These are phyloP conservation scores for Pleurotus ostreatus DNA, from an alignment of 768 basidiomycete genomes.

Conservation along the genomic window DNA sequence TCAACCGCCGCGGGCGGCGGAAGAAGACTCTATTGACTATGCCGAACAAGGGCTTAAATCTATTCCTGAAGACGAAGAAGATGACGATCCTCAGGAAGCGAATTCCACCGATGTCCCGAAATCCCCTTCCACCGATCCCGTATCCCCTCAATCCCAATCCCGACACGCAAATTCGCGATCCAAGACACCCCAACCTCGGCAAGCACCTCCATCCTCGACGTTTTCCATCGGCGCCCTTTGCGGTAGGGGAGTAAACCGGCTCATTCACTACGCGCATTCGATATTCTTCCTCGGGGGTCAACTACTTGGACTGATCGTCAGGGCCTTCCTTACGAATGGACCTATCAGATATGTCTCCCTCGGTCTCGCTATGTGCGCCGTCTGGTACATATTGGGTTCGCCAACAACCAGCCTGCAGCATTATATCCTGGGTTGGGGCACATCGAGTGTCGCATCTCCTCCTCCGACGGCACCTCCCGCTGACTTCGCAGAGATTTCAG, in stretches of 20 bases:
- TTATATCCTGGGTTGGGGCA: not conserved
- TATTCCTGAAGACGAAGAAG: slow-evolving; percentile 64
- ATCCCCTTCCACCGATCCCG: slow-evolving; percentile 19
- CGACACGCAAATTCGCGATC: slow-evolving; percentile 25
- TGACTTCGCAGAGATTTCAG: slow-evolving; percentile 63
- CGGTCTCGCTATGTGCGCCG: slow-evolving; percentile 37
- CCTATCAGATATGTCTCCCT: slow-evolving; percentile 40
- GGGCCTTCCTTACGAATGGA: slow-evolving; percentile 38
- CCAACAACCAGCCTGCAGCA: not conserved
- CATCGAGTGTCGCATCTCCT: slow-evolving; percentile 21
- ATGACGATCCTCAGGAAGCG: not conserved
- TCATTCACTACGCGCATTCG: slow-evolving; percentile 18
- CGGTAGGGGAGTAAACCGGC: slow-evolving; percentile 33
- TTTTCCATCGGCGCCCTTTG: slow-evolving; percentile 42
- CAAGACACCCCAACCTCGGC: slow-evolving; percentile 21
- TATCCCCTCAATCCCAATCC: slow-evolving; percentile 19
- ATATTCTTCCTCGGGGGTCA: slow-evolving; percentile 23
- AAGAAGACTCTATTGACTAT: slow-evolving; percentile 37
- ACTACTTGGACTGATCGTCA: slow-evolving; percentile 20
- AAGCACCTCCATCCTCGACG: slow-evolving; percentile 16
- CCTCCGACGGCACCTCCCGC: slow-evolving; percentile 40
- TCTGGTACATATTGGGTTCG: slow-evolving; percentile 40
- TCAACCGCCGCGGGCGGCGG: slow-evolving; percentile 28
- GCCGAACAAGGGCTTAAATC: slow-evolving; percentile 54
- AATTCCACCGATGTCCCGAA: slow-evolving; percentile 16